Evolutionary conservation across 139 green algal species (phyloP), one percentile per base, ranked within the genome.

Genomic region (Chloropicon primus): DNA sequence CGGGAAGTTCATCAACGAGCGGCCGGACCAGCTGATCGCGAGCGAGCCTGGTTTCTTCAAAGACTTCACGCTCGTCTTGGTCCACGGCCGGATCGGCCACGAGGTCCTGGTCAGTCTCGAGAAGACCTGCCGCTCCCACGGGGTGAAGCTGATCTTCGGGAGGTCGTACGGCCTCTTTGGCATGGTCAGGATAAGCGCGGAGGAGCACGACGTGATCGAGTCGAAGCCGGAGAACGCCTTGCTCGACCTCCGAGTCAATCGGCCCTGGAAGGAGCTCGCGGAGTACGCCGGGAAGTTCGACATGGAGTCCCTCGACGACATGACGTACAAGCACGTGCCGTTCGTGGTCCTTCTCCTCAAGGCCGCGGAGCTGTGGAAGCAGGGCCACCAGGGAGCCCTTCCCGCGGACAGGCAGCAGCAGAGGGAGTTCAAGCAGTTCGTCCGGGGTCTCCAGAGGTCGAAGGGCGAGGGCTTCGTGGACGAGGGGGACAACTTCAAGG

Each of bases 401-500:
- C 41, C 41, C 41, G 10, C 5, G 41, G 41, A 17, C 41, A 5
- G 41, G 10, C 10, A 5, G 5, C 10, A 62, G 41, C 41, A 62
- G 41, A 62, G 41, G 41, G 41, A 62, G 10, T 62, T 62, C 41
- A 62, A 62, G 41, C 10, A 5, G 10, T 62, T 62, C 41, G 41
- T 62, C 10, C 5, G 41, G 17, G 5, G 10, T 5, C 41, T n/a
- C 10, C 41, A 62, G 41, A 62, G 41, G 41, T 17, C 41, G 41
- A 62, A 62, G 41, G 41, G 41, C 41, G 41, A 62, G 41, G 41
- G 41, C 41, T 5, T 62, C 10, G 41, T 17, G 41, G 41, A 62
- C 41, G 41, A 62, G 91, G 87, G 89, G 72, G 94, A 97, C 27
- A 97, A 97, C 78, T 94, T 97, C 84, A 89, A 86, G 10, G 93